Evolutionary conservation across 2,329 filamentous ascomycete genomes (phyloP), one percentile per base, ranked within the genome.

Genomic region (Cryphonectria japonica): DNA sequence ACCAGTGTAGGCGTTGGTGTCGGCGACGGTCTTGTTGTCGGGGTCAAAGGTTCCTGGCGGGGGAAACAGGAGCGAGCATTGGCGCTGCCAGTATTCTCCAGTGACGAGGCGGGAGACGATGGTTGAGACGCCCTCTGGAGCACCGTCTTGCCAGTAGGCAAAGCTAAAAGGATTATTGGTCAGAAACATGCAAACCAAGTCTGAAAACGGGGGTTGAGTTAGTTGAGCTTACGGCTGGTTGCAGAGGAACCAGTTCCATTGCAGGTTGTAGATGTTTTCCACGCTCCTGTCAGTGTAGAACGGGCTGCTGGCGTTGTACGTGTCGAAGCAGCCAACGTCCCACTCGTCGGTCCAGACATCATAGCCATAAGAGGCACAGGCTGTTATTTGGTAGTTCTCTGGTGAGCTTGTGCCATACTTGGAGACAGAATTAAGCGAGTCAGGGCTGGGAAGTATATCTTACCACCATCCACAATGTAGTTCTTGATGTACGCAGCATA

Each of bases 241-340:
- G 80, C 87, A 89, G 7, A 84, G 79, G 77, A 89, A 82, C 86
- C 86, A 89, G 19, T 81, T 78, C 86, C 85, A 89, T 74, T 88
- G 86, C 3, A 86, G 80, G 77, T 87, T 82, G 46, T 80, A 74
- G 0, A 73, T 72, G 75, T 88, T 88, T 74, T 72, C 70, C 0
- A 78, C 75, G 2, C 76, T 73, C 43, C 80, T 66, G 66, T 83
- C 82, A 67, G 78, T 77, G 77, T 79, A 84, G 66, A 80, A 73
- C 14, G 79, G 78, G 76, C 85, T 82, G 32, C 79, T 80, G 3
- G 77, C 80, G 76, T 89, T 85, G 80, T 85, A 75, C 67, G 82
- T 74, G 78, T 83, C 73, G 79, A 80, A 83, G 69, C 85, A 87
- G 64, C 82, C 80, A 16, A 82, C 83, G 76, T 85, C 87, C 69